phyloP scores from a whole-genome alignment of 1,139 yeast genomes.

The Blastobotrys serpentis region DNA sequence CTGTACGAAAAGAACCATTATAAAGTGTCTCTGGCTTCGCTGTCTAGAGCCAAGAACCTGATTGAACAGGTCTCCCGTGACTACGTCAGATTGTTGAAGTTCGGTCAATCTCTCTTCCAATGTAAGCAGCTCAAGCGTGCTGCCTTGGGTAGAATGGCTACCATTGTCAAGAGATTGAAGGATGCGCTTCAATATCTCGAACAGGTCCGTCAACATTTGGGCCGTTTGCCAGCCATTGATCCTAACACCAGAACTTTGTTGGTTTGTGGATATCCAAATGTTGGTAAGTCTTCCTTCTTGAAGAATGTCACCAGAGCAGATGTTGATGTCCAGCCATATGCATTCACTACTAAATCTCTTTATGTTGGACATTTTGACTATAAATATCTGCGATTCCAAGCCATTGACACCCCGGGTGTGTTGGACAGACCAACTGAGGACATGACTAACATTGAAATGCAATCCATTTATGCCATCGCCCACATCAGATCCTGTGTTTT shows the following conservation, averaged over 20 bases:
- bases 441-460: constrained; percentile 99
- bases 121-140: constrained; percentile 98
- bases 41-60: constrained; percentile 88
- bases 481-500: constrained; percentile 94
- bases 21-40: constrained; percentile 94
- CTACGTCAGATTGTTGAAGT: constrained; percentile 86
- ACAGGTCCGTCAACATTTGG: constrained; percentile 98
- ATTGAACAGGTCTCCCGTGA: constrained; percentile 96
- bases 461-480: constrained; percentile 96
- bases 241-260: constrained; percentile 97
- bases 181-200: constrained; percentile 91
- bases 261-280: constrained; percentile 98
- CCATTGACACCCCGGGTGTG: constrained; percentile 98
- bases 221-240: constrained; percentile 96
- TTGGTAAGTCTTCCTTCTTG: constrained; percentile 95
- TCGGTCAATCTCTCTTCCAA: constrained; percentile 96
- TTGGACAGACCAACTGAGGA: constrained; percentile 98
- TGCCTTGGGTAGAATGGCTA: constrained; percentile 99
- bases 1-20: constrained; percentile 96
- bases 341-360: constrained; percentile 93
- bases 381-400: constrained; percentile 95
- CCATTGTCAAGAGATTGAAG: constrained; percentile 89
- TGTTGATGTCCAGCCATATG: constrained; percentile 98
- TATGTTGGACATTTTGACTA: constrained; percentile 98
- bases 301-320: constrained; percentile 94